Conservation (phyloP, 345 rosid species). For the Angophora floribunda region DNA sequence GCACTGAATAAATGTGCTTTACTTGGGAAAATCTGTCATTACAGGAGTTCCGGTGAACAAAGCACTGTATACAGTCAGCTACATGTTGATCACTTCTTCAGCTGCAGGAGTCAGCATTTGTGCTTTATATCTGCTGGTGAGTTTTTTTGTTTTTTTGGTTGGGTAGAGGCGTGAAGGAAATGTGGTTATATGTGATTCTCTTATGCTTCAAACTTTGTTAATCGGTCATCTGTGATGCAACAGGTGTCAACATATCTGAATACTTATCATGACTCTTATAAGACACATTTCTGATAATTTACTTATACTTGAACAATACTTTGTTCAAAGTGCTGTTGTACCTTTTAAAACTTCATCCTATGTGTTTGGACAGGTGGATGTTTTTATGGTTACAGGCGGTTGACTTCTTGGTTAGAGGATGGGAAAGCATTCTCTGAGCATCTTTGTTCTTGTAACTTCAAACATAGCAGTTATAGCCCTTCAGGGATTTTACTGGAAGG, state of each 20-base stretch:
- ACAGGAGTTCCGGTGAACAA: constrained; percentile 34
- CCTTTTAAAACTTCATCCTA: not conserved
- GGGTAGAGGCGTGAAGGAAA: not conserved
- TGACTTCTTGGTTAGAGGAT: constrained; percentile 25
- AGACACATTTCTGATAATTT: not conserved
- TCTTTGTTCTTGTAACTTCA: constrained; percentile 24
- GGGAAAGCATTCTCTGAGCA: constrained; percentile 33
- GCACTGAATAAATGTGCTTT: not conserved
- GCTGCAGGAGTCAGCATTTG: constrained; percentile 25
- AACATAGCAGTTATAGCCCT: constrained; percentile 19
- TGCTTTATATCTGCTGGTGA: constrained; percentile 30
- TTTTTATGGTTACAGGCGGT: constrained; percentile 11
- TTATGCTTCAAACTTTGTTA: not conserved
- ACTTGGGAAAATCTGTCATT: not conserved
- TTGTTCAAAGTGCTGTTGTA: not conserved
- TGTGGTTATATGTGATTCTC: not conserved
- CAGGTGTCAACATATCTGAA: not conserved
- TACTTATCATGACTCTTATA: not conserved
- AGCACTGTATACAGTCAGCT: constrained; percentile 25
- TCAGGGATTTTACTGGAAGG: constrained; percentile 30
- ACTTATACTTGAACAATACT: not conserved
- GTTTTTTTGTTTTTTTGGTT: not conserved
- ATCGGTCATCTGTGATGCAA: not conserved
- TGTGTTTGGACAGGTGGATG: constrained; percentile 19
- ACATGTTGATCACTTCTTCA: constrained; percentile 34